Base-by-base conservation (phyloP, 208 protist species). In the Wallacemonas collosoma region DNA sequence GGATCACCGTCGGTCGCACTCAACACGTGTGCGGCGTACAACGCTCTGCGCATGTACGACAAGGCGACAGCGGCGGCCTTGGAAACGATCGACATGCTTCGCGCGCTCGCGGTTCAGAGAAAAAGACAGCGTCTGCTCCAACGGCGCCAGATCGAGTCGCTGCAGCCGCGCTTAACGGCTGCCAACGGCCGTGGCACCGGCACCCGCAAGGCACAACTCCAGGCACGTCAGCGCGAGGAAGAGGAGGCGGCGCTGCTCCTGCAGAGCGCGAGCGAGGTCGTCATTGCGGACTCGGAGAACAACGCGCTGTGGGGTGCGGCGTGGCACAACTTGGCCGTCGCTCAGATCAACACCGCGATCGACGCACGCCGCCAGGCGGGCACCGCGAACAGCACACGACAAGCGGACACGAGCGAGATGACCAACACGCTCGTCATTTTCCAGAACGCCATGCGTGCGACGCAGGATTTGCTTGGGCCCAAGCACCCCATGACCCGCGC, bases 31-130 rank as follows among this genome's bases (percentile, higher is more conserved):
- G 91, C 91, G 1, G 89, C 89, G 71, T 93, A 93, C 82, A 96
- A 96, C 74, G 81, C 89, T 15, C 75, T 94, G 39, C 73, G 79
- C 12, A 88, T 90, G 87, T 96, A 91, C 73, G 91, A 96, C 75
- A 90, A 90, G 75, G 89, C 91, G 1, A 93, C 89, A 2, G 87
- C 91, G 14, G 89, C 89, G 9, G 91, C 91, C 17, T 74, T 88
- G 53, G 91, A 94, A 77, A 89, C 91, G 9, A 96, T 96, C 60
- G 87, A 92, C 53, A 93, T 96, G 91, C 87, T 96, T 35, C 91
- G 89, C 38, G 80, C 80, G 14, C 77, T 93, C 54, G 84, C 80
- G 56, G 40, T 81, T 51, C 86, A 93, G 74, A 76, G 83, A 36
- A 80, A 82, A 73, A 58, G 65, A 11, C 71, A 71, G 41, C 53